Conservation (phyloP, 1,284 basidiomycete genomes). For the Ceratobasidium theobromae region DNA sequence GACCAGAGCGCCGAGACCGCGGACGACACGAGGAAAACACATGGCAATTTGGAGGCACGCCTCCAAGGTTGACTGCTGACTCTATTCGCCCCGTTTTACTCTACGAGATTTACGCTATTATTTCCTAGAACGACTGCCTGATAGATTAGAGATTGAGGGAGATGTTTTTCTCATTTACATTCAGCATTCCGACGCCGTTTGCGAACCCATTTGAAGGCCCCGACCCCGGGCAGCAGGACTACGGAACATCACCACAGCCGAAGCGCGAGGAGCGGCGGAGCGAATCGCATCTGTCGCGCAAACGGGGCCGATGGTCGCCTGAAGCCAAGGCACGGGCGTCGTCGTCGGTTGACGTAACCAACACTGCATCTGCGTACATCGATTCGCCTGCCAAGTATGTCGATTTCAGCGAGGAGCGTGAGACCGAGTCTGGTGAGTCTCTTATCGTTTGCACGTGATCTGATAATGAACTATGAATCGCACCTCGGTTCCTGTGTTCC, state of each 20-base stretch:
- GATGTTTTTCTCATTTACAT: constrained; percentile 33
- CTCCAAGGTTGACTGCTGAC: too few relatives aligned
- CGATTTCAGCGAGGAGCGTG: neutral
- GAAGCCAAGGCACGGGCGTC: constrained; percentile 5
- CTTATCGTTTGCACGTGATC: neutral
- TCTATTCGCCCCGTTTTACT: too few relatives aligned
- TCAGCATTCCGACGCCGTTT: constrained; percentile 16
- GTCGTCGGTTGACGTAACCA: constrained; percentile 3
- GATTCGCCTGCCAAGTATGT: constrained; percentile 3
- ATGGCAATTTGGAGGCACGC: neutral
- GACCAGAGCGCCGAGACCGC: constrained; percentile 11
- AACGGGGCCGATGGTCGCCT: constrained; percentile 23
- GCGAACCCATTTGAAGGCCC: constrained; percentile 15
- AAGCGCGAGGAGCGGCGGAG: too few relatives aligned
- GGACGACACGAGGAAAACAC: neutral
- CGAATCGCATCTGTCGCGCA: too few relatives aligned
- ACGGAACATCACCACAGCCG: neutral
- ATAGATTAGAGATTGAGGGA: neutral
- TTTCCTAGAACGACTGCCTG: neutral
- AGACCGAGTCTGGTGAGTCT: neutral
- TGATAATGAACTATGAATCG: neutral
- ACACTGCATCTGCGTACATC: constrained; percentile 16
- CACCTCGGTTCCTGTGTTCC: constrained; percentile 8
- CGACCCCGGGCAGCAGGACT: constrained; percentile 7
- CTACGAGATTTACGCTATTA: too few relatives aligned